These are phyloP conservation scores for Pythium periplocum DNA, from an alignment of 352 stramenopile genomes.

Conservation along the genomic window DNA sequence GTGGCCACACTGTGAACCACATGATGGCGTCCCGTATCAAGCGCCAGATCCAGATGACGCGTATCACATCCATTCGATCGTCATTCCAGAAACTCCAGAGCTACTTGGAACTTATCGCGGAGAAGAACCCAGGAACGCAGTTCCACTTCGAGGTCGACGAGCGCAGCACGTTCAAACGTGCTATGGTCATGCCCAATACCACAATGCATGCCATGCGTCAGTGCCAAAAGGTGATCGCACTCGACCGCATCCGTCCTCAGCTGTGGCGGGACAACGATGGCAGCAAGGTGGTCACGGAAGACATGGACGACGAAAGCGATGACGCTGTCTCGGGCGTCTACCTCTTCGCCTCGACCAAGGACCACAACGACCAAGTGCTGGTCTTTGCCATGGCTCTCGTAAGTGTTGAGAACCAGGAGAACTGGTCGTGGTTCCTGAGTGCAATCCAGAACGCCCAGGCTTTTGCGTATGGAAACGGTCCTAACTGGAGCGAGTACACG, in stretches of 20 bases:
- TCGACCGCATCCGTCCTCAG: slow-evolving; percentile 50
- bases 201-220: slow-evolving; percentile 46
- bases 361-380: slow-evolving; percentile 67
- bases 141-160: slow-evolving; percentile 48
- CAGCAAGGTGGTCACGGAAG: slow-evolving; percentile 23
- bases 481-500: slow-evolving; percentile 53
- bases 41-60: slow-evolving; percentile 54
- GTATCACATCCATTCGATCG: slow-evolving; percentile 44
- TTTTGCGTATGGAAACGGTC: slow-evolving; percentile 12
- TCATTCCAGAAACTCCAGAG: slow-evolving; percentile 65
- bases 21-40: slow-evolving; percentile 85
- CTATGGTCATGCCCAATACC: slow-evolving; percentile 51
- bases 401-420: slow-evolving; percentile 51
- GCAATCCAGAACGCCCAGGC: slow-evolving; percentile 35
- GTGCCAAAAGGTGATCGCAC: slow-evolving; percentile 53
- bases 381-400: slow-evolving; percentile 68
- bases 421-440: slow-evolving; percentile 75
- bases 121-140: slow-evolving; percentile 62
- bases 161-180: slow-evolving; percentile 49
- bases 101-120: slow-evolving; percentile 57
- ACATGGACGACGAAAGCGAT: slow-evolving; percentile 56
- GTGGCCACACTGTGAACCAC: slow-evolving; percentile 73
- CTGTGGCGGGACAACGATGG: slow-evolving; percentile 28
- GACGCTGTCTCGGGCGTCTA: slow-evolving; percentile 71
- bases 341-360: slow-evolving; percentile 63